A percentile compares a stretch with the other conserved stretches of the same genome.
Conservation (phyloP, 1,139 yeast species). For the Blastobotrys raffinosifermentans region DNA sequence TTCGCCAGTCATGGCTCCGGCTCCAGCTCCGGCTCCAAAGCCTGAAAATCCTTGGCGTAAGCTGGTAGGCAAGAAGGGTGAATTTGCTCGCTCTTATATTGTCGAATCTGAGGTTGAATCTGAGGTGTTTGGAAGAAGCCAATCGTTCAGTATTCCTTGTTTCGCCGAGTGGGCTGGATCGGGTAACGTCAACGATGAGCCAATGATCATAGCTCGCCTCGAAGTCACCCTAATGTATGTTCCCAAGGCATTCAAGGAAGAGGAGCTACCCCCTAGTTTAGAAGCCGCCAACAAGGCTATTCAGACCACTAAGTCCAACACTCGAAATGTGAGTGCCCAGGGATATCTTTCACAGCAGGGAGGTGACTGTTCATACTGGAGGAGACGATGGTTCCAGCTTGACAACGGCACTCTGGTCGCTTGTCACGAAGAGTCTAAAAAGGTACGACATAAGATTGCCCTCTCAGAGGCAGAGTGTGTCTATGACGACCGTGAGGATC, state of each 20-base stretch:
- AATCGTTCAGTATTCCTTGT: slow-evolving; percentile 53
- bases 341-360: slow-evolving; percentile 76
- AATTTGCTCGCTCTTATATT: slow-evolving; percentile 75
- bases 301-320: slow-evolving; percentile 17
- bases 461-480: slow-evolving; percentile 52
- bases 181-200: slow-evolving; percentile 29
- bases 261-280: slow-evolving; percentile 46
- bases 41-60: slow-evolving; percentile 29
- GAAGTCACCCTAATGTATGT: slow-evolving; percentile 70
- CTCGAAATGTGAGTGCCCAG: slow-evolving; percentile 17
- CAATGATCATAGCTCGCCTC: slow-evolving; percentile 61
- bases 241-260: slow-evolving; percentile 45
- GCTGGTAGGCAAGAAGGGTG: slow-evolving; percentile 73
- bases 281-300: slow-evolving; percentile 25
- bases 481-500: slow-evolving; percentile 29
- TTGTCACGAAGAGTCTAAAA: slow-evolving; percentile 57
- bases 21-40: slow-evolving; percentile 1
- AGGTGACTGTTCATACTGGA: slow-evolving; percentile 67
- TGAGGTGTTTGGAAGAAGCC: slow-evolving; percentile 50
- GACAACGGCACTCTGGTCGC: slow-evolving; percentile 55
- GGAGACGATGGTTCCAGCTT: slow-evolving; percentile 59
- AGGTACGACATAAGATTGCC: slow-evolving; percentile 61
- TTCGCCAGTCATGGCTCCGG: slow-evolving; percentile 6
- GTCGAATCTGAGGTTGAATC: slow-evolving; percentile 58
- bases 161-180: slow-evolving; percentile 69